phyloP scores from a whole-genome alignment of 2,329 filamentous ascomycete genomes.

The Stenocarpella maydis region DNA sequence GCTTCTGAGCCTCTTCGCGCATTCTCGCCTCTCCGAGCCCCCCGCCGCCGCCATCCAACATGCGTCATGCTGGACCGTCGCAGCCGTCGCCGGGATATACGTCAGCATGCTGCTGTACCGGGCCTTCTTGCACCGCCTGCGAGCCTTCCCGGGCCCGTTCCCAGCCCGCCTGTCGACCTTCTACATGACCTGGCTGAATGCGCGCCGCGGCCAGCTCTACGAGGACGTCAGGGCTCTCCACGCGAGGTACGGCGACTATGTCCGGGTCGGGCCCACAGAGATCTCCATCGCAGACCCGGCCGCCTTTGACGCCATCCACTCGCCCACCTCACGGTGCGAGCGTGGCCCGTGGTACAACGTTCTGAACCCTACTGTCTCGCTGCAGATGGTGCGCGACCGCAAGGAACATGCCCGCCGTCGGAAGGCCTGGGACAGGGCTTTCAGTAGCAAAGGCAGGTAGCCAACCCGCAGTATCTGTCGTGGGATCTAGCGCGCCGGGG shows the following conservation, averaged over 20 bases:
- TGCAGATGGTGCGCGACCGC: conserved; percentile 45
- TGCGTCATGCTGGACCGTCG: conserved; percentile 1
- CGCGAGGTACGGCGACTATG: conserved; percentile 37
- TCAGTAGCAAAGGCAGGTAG: conserved; percentile 41
- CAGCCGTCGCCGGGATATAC: conserved; percentile 33
- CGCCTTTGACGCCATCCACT: conserved; percentile 42
- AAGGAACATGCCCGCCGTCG: conserved; percentile 43
- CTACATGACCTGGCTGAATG: conserved; percentile 36
- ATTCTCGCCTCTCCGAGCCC: conserved; percentile 8
- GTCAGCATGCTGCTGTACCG: conserved; percentile 39
- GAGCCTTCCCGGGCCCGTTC: conserved; percentile 10
- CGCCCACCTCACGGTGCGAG: conserved; percentile 41
- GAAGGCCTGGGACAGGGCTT: conserved; percentile 46
- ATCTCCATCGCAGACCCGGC: conserved; percentile 44
- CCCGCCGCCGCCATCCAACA: conserved; percentile 1
- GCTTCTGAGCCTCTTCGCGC: neutral
- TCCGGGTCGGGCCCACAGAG: conserved; percentile 42
- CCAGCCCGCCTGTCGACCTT: conserved; percentile 36
- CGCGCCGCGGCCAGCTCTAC: conserved; percentile 39
- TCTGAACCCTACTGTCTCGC: conserved; percentile 41
- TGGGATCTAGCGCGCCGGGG: too few species aligned
- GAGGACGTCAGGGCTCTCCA: conserved; percentile 39
- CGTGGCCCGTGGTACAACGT: conserved; percentile 48
- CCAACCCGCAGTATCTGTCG: neutral
- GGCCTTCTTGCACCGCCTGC: conserved; percentile 37